phyloP scores from a whole-genome alignment of 768 basidiomycete species.

The Tricholoma sp. region DNA sequence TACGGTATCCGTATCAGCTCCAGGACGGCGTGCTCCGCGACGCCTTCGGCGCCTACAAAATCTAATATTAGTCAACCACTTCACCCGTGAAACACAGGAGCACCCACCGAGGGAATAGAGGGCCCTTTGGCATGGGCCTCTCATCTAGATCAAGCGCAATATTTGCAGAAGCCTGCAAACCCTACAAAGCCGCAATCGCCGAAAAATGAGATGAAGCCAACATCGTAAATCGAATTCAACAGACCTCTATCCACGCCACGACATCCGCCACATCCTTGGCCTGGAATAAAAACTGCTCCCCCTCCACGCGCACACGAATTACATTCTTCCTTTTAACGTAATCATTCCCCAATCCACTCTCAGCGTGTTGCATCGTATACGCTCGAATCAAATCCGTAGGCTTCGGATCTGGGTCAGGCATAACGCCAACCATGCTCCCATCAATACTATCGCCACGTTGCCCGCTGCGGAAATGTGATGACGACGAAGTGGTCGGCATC shows the following conservation, averaged over 20 bases:
- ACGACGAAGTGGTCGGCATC: slow-evolving; percentile 7
- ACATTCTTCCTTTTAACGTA: slow-evolving; percentile 93
- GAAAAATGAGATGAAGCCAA: not conserved
- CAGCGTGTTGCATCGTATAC: slow-evolving; percentile 86
- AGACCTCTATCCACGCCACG: slow-evolving; percentile 94
- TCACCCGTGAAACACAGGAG: not conserved
- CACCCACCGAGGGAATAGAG: slow-evolving; percentile 74
- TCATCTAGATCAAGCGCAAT: slow-evolving; percentile 90
- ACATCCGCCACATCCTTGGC: slow-evolving; percentile 79
- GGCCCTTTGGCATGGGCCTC: slow-evolving; percentile 87
- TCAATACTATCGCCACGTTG: not conserved
- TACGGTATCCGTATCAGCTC: not conserved
- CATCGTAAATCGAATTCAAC: slow-evolving; percentile 12
- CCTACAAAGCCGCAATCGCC: slow-evolving; percentile 34
- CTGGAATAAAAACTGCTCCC: slow-evolving; percentile 95
- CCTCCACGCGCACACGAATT: slow-evolving; percentile 86
- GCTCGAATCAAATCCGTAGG: slow-evolving; percentile 52
- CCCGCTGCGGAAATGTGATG: slow-evolving; percentile 1
- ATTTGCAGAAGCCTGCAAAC: slow-evolving; percentile 87
- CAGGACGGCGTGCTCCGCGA: slow-evolving; percentile 2
- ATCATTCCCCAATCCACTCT: slow-evolving; percentile 93
- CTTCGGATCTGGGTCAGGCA: slow-evolving; percentile 32
- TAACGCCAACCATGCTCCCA: not conserved
- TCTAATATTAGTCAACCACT: not conserved
- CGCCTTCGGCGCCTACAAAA: slow-evolving; percentile 9